These are phyloP conservation scores for Vigna radiata DNA, from an alignment of 306 rosid species.

Conservation along the genomic window DNA sequence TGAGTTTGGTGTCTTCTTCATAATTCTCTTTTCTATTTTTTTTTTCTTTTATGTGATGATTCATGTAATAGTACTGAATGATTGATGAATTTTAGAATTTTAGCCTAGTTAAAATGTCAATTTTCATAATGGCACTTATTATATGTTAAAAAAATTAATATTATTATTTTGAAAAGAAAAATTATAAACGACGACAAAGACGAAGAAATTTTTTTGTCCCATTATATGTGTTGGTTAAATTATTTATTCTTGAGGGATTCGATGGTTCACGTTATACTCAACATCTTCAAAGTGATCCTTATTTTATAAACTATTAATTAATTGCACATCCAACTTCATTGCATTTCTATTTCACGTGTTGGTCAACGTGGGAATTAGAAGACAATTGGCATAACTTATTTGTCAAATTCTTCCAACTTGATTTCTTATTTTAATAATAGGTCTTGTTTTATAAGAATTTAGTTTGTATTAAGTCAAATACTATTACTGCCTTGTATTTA, in stretches of 20 bases:
- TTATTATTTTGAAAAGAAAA: neutral
- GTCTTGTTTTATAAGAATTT: too few species aligned
- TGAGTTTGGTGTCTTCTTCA: too few species aligned
- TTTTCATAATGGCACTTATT: too few species aligned
- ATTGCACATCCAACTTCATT: neutral
- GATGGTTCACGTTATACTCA: conserved; percentile 15
- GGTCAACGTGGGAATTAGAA: neutral
- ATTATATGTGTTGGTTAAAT: conserved; percentile 8
- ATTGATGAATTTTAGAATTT: too few species aligned
- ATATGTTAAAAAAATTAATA: too few species aligned
- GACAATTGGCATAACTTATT: conserved; percentile 5
- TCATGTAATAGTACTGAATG: too few species aligned
- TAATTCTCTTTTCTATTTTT: too few species aligned
- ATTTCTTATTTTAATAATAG: neutral
- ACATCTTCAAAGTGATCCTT: neutral
- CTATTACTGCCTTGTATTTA: neutral
- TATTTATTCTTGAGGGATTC: neutral
- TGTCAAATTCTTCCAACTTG: neutral
- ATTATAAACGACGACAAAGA: neutral
- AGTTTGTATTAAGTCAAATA: neutral
- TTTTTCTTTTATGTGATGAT: too few species aligned
- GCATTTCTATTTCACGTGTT: conserved; percentile 34
- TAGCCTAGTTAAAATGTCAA: too few species aligned
- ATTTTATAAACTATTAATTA: neutral
- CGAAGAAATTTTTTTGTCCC: conserved; percentile 10